Evolutionary conservation across 2,329 filamentous ascomycete genomes (phyloP).

Genomic region (Trichocomaceae sp.): DNA sequence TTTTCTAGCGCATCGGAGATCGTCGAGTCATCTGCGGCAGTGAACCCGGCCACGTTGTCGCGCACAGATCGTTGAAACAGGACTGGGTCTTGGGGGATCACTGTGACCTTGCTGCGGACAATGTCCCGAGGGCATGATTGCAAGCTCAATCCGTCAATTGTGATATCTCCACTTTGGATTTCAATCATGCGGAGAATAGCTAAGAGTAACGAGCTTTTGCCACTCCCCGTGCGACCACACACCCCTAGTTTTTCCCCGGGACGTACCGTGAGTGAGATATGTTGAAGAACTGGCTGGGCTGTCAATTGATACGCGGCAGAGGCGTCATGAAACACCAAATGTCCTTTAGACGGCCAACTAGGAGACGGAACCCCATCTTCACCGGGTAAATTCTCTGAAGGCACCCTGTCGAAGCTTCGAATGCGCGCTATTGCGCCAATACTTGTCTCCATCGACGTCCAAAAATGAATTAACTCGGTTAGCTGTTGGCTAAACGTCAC

Average conservation of each 20-base stretch:
- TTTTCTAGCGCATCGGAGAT: slow-evolving; percentile 5
- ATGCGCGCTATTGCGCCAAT: slow-evolving; percentile 52
- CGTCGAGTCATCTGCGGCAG: slow-evolving; percentile 15
- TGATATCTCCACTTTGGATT: slow-evolving; percentile 32
- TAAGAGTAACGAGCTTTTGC: slow-evolving; percentile 38
- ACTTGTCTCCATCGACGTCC: slow-evolving; percentile 53
- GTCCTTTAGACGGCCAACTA: not conserved
- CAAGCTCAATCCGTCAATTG: slow-evolving; percentile 30
- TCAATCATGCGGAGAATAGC: slow-evolving; percentile 39
- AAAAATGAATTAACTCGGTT: slow-evolving; percentile 45
- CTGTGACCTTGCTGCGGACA: slow-evolving; percentile 22
- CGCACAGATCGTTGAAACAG: no score
- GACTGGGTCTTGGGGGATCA: no score
- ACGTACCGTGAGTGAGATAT: slow-evolving; percentile 36
- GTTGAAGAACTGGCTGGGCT: not conserved
- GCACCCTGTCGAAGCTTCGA: slow-evolving; percentile 44
- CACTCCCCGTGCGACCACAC: slow-evolving; percentile 28
- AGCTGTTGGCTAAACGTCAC: slow-evolving; percentile 49
- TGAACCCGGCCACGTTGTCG: slow-evolving; percentile 25
- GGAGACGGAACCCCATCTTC: not conserved
- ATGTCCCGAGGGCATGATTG: slow-evolving; percentile 23
- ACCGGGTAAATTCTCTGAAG: slow-evolving; percentile 32
- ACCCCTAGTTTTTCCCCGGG: slow-evolving; percentile 35
- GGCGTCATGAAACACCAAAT: not conserved
- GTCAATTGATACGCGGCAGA: not conserved